A percentile compares a stretch with the other conserved stretches of the same genome.
Conservation (phyloP, 345 rosid species). For the Streptanthus diversifolius region DNA sequence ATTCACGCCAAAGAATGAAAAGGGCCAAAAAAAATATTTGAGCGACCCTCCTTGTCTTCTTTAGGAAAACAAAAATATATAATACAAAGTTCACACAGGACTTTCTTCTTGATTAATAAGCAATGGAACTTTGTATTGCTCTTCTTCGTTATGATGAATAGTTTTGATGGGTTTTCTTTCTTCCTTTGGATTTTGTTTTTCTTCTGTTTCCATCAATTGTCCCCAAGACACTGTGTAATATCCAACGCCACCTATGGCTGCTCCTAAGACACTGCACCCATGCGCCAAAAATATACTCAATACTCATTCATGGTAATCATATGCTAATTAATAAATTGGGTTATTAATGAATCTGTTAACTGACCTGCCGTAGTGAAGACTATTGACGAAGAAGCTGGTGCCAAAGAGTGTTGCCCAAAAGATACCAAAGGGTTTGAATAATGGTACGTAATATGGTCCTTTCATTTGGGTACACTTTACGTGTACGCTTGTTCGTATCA, state of each 20-base stretch:
- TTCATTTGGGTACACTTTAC: conserved; percentile 44
- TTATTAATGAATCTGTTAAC: not conserved
- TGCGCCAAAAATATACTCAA: not conserved
- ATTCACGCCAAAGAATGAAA: conserved; percentile 14
- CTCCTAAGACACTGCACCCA: conserved; percentile 60
- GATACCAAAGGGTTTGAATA: conserved; percentile 78
- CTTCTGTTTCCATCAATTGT: conserved; percentile 47
- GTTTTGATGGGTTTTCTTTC: conserved; percentile 22
- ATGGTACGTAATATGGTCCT: conserved; percentile 62
- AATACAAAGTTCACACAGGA: conserved; percentile 27
- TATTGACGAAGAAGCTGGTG: conserved; percentile 59
- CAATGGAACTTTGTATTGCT: conserved; percentile 41
- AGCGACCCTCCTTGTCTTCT: conserved; percentile 8
- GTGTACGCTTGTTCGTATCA: conserved; percentile 61
- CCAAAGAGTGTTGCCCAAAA: conserved; percentile 62
- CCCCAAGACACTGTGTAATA: conserved; percentile 60
- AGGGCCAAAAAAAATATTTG: conserved; percentile 16
- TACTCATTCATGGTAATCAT: not conserved
- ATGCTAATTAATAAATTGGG: not conserved
- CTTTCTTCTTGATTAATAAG: conserved; percentile 47
- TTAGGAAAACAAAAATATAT: not conserved
- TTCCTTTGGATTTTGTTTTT: conserved; percentile 18
- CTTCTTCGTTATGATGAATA: conserved; percentile 22
- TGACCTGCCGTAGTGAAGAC: conserved; percentile 80
- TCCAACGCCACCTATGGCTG: conserved; percentile 56